A percentile compares a stretch with the other conserved stretches of the same genome.
phyloP scores from a whole-genome alignment of 768 basidiomycete species.

The Royoungia palumana region DNA sequence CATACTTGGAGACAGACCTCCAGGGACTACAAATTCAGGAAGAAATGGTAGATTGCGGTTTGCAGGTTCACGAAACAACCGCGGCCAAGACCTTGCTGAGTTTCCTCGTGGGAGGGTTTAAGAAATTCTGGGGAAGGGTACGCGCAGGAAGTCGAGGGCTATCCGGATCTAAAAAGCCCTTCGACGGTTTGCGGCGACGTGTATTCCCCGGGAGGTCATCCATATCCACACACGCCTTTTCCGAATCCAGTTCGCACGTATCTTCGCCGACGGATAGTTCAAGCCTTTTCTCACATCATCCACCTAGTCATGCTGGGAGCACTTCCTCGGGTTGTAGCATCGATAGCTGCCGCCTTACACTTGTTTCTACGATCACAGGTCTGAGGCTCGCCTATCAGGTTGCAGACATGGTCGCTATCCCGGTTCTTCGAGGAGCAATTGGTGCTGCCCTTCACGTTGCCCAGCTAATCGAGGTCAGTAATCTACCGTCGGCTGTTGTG shows the following conservation, averaged over 20 bases:
- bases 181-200: too few species aligned
- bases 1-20: not conserved
- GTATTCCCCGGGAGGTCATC: not conserved
- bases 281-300: not conserved
- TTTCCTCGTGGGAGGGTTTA: conserved; percentile 6
- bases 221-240: not conserved
- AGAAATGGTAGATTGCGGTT: conserved; percentile 15
- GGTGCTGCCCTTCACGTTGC: conserved; percentile 8
- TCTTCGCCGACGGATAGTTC: not conserved
- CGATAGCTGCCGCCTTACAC: not conserved
- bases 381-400: conserved; percentile 8
- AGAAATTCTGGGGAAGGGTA: conserved; percentile 5
- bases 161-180: not conserved
- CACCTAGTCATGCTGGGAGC: not conserved
- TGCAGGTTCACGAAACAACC: conserved; percentile 9
- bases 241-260: not conserved
- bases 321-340: conserved; percentile 1
- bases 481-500: not conserved
- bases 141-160: not conserved
- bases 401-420: not conserved
- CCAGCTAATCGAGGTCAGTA: conserved; percentile 7
- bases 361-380: not conserved
- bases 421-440: conserved; percentile 8
- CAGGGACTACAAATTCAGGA: conserved; percentile 10
- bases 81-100: conserved; percentile 15